Base-by-base conservation (phyloP, 768 basidiomycete genomes). In the Tephrocybe sp. region DNA sequence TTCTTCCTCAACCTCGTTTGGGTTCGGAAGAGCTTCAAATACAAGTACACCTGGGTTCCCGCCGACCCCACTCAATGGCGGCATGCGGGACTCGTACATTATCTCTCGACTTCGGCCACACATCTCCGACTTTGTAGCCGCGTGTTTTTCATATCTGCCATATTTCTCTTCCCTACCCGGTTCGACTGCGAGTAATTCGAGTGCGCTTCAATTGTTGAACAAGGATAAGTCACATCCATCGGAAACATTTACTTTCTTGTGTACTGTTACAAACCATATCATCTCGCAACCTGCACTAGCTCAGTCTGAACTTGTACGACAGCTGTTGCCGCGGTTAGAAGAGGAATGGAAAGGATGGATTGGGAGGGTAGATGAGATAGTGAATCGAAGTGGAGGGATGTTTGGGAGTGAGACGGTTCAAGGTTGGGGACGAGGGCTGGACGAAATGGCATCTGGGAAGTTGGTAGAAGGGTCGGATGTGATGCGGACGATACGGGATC, bases 331-430 rank as follows among this genome's bases (percentile, higher is more conserved):
- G 1, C 83, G 88, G 9, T 67, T 93, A 22, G 59, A 73, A 7
- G 76, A 84, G 45, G 90, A 93, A 63, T 92, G 91, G 90, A 77
- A 71, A 45, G 82, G 81, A 12, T 93, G 90, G 90, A 72, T 90
- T 16, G 74, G 80, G 34, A 76, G 76, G 41, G 75, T 93, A 26
- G 87, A 91, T 57, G 71, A 78, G 8, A 68, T 80, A 13, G 86
- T 89, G 4, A 93, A 92, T 61, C 72, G 68, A 12, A 74, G 85
- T 54, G 87, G 82, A 5, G 83, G 87, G 5, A 89, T 93, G 89
- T 91, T 91, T 63, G 82, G 87, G 2, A 75, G 72, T 32, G 89
- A 91, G 53, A 79, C 77, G 8, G 88, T 85, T 36, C 68, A 74
- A 56, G 70, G 68, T 5, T 93, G 90, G 90, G 84, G 84, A 60